Base-by-base conservation (phyloP, 1,139 yeast species). In the Debaryomyces nepalensis region DNA sequence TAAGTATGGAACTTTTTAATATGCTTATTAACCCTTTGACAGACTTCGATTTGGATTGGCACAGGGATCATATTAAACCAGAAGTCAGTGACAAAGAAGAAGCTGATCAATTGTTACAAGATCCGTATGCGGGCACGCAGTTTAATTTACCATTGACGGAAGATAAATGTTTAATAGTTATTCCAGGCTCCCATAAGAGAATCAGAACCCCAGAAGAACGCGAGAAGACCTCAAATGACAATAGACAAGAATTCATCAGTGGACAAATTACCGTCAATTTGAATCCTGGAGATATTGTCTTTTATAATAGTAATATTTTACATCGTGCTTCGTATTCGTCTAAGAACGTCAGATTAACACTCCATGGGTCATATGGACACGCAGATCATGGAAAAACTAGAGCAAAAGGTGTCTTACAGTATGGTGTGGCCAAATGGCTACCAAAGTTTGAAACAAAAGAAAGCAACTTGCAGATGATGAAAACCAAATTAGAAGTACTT, bases 1-100 rank as follows among this genome's bases (percentile, higher is more conserved):
- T 78, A 38, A 65, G 70, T 4, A 77, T 78, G 82, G 82, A 77
- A 52, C 64, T 78, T 42, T 68, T 78, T 55, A 78, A 78, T 52
- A 77, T 78, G 82, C 67, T 78, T 48, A 76, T 77, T 51, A 77
- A 77, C 49, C 83, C 83, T 2, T 64, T 75, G 47, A 73, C 79
- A 10, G 80, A 78, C 55, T 78, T 78, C 54, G 81, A 73, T 7
- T 67, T 78, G 53, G 78, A 75, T 47, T 78, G 82, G 83, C 82
- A 78, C 56, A 61, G 83, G 34, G 83, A 78, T 54, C 73, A 74
- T 48, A 74, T 78, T 43, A 70, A 68, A 47, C 80, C 81, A 4
- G 80, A 76, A 31, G 79, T 63, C 6, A 59, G 74, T 4, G 67
- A 66, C 2, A 77, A 71, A 42, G 75, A 77, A 54, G 83, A 78